phyloP scores from a whole-genome alignment of 192 early-diverging fungal genomes.

The Gryganskiella cystojenkinii region DNA sequence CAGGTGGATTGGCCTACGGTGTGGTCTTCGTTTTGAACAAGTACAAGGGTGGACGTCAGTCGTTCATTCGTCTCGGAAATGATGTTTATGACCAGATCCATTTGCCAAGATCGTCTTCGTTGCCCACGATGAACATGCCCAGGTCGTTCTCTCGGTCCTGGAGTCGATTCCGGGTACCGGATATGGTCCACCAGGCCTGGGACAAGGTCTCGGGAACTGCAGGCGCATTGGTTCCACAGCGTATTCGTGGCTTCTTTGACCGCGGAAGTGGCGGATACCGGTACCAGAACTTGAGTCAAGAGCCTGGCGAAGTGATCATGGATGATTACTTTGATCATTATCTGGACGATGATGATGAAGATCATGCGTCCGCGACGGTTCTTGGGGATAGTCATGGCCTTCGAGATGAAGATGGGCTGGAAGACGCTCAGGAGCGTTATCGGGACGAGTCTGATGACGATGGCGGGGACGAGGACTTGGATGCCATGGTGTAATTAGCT shows the following conservation, averaged over 20 bases:
- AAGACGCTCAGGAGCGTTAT: constrained; percentile 45
- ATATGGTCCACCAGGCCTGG: constrained; percentile 30
- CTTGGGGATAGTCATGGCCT: constrained; percentile 1
- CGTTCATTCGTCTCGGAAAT: constrained; percentile 38
- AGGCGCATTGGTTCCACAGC: constrained; percentile 10
- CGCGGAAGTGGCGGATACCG: constrained; percentile 27
- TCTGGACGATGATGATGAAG: constrained; percentile 49
- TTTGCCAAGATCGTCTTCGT: constrained; percentile 36
- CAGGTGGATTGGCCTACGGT: constrained; percentile 21
- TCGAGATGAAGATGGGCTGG: constrained; percentile 13
- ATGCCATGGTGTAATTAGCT: constrained; percentile 38
- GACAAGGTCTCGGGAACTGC: constrained; percentile 18
- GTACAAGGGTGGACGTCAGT: constrained; percentile 20
- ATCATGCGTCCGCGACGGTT: background rate
- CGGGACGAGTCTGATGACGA: constrained; percentile 31
- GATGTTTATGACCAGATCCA: constrained; percentile 43
- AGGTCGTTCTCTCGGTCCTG: constrained; percentile 26
- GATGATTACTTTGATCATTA: constrained; percentile 55
- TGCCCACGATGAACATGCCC: constrained; percentile 46
- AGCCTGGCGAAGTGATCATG: constrained; percentile 51
- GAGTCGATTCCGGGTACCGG: constrained; percentile 27
- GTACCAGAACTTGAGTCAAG: constrained; percentile 50
- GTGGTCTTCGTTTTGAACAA: constrained; percentile 16
- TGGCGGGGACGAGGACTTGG: constrained; percentile 23
- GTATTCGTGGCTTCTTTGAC: constrained; percentile 16